Base-by-base conservation (phyloP, 192 early-diverging fungal species). In the Coemansia sp. region DNA sequence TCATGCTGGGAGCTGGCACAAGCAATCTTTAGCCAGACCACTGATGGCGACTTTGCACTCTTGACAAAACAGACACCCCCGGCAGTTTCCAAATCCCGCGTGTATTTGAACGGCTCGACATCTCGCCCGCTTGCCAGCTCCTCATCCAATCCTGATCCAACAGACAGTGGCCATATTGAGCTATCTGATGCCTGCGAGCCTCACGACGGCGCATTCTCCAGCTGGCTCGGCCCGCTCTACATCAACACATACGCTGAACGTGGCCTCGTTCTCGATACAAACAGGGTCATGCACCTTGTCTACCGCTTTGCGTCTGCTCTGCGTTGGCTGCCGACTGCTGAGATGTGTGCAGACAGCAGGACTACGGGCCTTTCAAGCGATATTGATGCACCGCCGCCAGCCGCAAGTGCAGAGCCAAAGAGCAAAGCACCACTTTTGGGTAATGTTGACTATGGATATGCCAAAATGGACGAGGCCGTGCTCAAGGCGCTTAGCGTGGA, bases 211-310 rank as follows among this genome's bases (percentile, higher is more conserved):
- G 41, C 54, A 5, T n/a, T 52, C 11, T 59, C 76, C 23, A 62
- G 50, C 19, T 82, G 79, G 79, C 62, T 76, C 14, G 35, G 40
- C 15, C 57, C 66, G 20, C 72, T 89, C 11, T 90, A 88, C 56
- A 17, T 63, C 15, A 83, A 81, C 59, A 25, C 73, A 11, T 90
- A 84, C 63, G 57, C 68, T 8, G 89, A 89, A 65, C 82, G 72
- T 11, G 85, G 85, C 2, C 74, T 90, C 5, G 87, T 90, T 9
- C 73, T 90, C 20, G 83, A 85, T 15, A 87, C 88, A 0, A 74
- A 64, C 13, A 67, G 67, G 42, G 67, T 87, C 5, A 87, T 90
- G 87, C 65, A 45, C 0, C 69, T 84, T 14, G 64, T 62, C 19
- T 74, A 76, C 38, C 66, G 67, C 6, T 46, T 82, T 25, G 49